These are phyloP conservation scores for Emmonsiellopsis sp. DNA, from an alignment of 2,329 filamentous ascomycete genomes.

Conservation along the genomic window DNA sequence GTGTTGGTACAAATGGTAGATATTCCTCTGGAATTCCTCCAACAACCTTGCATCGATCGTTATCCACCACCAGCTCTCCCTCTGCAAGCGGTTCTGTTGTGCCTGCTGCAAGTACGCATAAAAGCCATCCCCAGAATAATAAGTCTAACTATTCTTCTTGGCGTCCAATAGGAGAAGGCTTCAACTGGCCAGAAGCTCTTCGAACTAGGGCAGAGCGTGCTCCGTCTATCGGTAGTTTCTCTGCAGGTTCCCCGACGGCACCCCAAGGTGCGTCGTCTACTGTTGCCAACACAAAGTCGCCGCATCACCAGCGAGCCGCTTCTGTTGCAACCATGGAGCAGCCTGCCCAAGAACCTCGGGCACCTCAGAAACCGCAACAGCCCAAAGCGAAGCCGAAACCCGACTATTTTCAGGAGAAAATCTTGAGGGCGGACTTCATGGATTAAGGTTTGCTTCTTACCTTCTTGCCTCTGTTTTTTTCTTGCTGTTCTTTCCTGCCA, in stretches of 20 bases:
- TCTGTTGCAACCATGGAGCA: constrained; percentile 48
- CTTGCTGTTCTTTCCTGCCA: not conserved
- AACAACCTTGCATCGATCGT: constrained; percentile 18
- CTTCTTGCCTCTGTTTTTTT: not conserved
- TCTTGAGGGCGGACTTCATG: constrained; percentile 97
- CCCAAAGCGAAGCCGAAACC: constrained; percentile 58
- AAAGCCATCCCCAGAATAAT: constrained; percentile 26
- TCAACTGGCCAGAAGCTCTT: constrained; percentile 96
- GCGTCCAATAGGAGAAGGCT: constrained; percentile 67
- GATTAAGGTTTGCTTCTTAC: constrained; percentile 47
- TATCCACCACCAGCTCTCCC: constrained; percentile 18
- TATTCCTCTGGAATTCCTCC: constrained; percentile 34
- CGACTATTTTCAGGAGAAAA: constrained; percentile 92
- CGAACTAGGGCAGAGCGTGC: constrained; percentile 82
- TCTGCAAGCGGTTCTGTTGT: constrained; percentile 13
- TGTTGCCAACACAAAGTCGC: constrained; percentile 37
- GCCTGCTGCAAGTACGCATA: constrained; percentile 29
- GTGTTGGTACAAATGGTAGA: constrained; percentile 54
- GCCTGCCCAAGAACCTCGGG: constrained; percentile 25
- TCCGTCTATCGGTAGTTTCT: constrained; percentile 30
- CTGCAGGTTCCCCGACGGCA: constrained; percentile 20
- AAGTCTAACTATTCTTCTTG: constrained; percentile 38
- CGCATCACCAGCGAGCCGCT: constrained; percentile 30
- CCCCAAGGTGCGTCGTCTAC: constrained; percentile 21
- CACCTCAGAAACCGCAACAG: constrained; percentile 21